Evolutionary conservation across 257 asterid species (phyloP).

Genomic region (Salvia rosmarinus): DNA sequence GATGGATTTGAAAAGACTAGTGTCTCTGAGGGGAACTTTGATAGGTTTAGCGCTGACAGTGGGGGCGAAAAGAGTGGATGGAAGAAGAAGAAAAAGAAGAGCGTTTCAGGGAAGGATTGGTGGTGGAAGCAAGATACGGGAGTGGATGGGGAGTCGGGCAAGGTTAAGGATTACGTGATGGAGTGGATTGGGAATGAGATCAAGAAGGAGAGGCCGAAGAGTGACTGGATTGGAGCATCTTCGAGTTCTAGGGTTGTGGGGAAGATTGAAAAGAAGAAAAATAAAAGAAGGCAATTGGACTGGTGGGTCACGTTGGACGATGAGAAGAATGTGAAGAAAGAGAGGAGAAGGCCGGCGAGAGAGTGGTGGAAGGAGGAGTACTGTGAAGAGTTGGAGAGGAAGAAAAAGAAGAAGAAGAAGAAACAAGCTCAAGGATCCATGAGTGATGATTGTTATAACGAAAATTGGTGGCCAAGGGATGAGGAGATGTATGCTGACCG

Average conservation of each 20-base stretch:
- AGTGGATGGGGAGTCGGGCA: constrained; percentile 56
- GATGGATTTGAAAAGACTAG: constrained; percentile 69
- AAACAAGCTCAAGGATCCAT: constrained; percentile 47
- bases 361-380: constrained; percentile 99
- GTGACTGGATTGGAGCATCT: constrained; percentile 73
- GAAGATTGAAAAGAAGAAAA: constrained; percentile 64
- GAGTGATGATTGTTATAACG: constrained; percentile 59
- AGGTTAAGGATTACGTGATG: constrained; percentile 87
- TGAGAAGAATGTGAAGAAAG: constrained; percentile 72
- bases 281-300: constrained; percentile 62
- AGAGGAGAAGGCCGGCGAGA: constrained; percentile 88
- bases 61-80: constrained; percentile 55
- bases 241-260: constrained; percentile 48
- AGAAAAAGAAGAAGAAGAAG: constrained; percentile 83
- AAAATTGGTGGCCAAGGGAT: constrained; percentile 68
- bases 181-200: constrained; percentile 97
- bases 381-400: constrained; percentile 85
- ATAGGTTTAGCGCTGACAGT: constrained; percentile 62
- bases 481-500: constrained; percentile 48
- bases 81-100: constrained; percentile 79
- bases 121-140: constrained; percentile 98
- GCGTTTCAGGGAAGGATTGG: constrained; percentile 84
- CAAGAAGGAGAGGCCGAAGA: constrained; percentile 86
- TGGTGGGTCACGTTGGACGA: constrained; percentile 96
- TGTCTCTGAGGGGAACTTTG: constrained; percentile 69